Evolutionary conservation across 2,329 filamentous ascomycete species (phyloP).

Genomic region (Blastomyces gilchristii): DNA sequence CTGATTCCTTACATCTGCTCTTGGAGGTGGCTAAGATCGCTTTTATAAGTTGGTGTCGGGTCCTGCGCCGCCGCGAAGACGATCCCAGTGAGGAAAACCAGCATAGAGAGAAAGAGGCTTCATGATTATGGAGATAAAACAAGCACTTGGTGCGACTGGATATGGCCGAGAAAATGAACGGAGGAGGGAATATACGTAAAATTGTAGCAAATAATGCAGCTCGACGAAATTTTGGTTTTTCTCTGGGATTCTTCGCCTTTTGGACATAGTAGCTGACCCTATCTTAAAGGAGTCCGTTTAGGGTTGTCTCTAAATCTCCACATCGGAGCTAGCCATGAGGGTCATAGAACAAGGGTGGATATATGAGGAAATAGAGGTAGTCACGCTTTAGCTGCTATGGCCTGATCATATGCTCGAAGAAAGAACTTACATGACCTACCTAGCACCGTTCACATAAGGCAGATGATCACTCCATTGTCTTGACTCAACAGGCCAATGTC

Average conservation of each 20-base stretch:
- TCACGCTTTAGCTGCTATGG: background rate
- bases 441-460: background rate
- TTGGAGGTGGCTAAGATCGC: background rate
- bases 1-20: background rate
- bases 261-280: background rate
- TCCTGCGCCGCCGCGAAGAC: background rate
- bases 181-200: background rate
- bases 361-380: conserved; percentile 3
- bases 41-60: background rate
- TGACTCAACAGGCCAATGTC: background rate
- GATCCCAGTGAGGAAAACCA: background rate
- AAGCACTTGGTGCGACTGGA: background rate
- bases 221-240: background rate
- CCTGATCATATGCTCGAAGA: background rate
- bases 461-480: background rate
- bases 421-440: too few relatives aligned
- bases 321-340: background rate
- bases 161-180: background rate
- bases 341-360: background rate
- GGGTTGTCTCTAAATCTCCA: background rate
- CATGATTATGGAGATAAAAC: background rate
- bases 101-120: background rate
- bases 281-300: background rate
- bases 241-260: background rate
- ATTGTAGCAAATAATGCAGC: background rate